These are phyloP conservation scores for Fonsecaea monophora DNA, from an alignment of 2,329 filamentous ascomycete species.

Conservation along the genomic window DNA sequence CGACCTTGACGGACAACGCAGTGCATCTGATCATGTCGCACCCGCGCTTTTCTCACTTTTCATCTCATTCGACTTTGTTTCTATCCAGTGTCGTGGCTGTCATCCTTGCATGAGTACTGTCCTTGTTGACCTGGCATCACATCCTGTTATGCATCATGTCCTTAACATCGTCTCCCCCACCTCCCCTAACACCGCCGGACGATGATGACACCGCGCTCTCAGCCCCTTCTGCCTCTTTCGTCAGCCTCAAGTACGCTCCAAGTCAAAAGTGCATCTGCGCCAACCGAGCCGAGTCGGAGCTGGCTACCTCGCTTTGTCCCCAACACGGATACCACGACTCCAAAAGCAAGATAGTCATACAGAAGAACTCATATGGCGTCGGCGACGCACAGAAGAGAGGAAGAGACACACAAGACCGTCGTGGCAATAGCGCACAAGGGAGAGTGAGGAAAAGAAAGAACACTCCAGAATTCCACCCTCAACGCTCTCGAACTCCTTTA, in stretches of 20 bases:
- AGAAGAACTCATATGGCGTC: neutral
- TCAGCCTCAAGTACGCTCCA: slow-evolving; percentile 13
- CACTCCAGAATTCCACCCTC: neutral
- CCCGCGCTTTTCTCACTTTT: neutral
- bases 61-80: neutral
- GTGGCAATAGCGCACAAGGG: neutral
- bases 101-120: neutral
- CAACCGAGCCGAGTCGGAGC: neutral
- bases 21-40: neutral
- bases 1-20: neutral
- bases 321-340: slow-evolving; percentile 14
- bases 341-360: slow-evolving; percentile 13
- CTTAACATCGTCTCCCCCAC: neutral
- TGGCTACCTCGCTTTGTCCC: slow-evolving; percentile 20
- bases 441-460: neutral
- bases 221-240: neutral
- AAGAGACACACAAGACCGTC: neutral
- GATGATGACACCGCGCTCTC: neutral
- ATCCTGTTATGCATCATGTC: neutral
- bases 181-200: slow-evolving; percentile 2
- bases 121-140: neutral
- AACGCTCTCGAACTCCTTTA: neutral
- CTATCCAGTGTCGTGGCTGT: neutral
- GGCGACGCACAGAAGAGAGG: neutral
- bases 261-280: slow-evolving; percentile 22